Conservation (phyloP, 148 eudicot species). For the Vaccinium corymbosum region DNA sequence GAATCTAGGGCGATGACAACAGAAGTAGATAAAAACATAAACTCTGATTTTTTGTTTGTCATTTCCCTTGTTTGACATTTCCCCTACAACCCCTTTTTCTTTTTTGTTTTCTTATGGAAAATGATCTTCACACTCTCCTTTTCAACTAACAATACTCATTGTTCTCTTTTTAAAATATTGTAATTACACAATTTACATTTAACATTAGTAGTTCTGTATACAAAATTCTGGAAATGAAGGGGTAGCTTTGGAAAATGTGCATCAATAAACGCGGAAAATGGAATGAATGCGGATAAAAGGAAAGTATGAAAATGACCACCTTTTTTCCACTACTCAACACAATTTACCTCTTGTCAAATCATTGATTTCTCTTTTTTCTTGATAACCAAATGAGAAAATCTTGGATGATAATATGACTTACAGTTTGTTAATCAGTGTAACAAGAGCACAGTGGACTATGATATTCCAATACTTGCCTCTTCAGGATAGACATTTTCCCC, state of each 20-base stretch:
- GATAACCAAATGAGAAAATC: not conserved
- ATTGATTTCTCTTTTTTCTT: not conserved
- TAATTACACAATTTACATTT: no score
- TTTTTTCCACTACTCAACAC: not conserved
- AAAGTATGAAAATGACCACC: not conserved
- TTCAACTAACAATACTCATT: no score
- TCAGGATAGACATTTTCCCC: conserved; percentile 95
- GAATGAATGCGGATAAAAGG: not conserved
- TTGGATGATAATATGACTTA: not conserved
- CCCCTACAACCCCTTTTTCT: no score
- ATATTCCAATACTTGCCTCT: conserved; percentile 45
- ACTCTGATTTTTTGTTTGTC: not conserved
- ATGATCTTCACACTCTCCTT: no score
- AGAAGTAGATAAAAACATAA: not conserved
- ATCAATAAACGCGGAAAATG: not conserved
- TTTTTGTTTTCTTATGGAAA: no score
- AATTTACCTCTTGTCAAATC: not conserved
- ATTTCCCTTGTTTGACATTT: not conserved
- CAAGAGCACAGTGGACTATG: not conserved
- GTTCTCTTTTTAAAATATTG: no score
- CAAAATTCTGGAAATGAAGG: no score
- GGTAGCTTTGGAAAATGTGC: no score
- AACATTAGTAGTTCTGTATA: no score
- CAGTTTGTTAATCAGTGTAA: not conserved
- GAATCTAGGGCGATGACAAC: no score